Base-by-base conservation (phyloP, 768 basidiomycete genomes). In the Trametes villosa region DNA sequence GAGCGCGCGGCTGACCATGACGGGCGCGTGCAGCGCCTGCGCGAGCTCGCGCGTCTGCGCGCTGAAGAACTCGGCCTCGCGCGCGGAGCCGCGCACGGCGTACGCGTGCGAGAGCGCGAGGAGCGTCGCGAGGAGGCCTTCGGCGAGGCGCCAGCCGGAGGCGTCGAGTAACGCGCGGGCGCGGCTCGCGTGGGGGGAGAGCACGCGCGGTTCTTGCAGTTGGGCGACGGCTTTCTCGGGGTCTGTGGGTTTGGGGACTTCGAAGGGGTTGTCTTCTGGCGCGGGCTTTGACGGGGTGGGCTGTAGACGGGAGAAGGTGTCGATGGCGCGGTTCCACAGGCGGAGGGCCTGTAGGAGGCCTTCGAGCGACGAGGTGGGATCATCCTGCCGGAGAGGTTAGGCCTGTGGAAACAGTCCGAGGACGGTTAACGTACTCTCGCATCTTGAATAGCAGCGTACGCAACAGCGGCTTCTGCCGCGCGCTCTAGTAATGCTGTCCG, bases 51-150 rank as follows among this genome's bases (percentile, higher is more conserved):
- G 76, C 1, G 90, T 91, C 69, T 94, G 89, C 40, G 88, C 79
- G 0, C 88, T 80, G 70, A 94, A 96, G 67, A 90, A 95, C 61
- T 92, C 87, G 2, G 92, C 87, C 67, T 96, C 94, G 22, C 89
- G 84, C 3, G 87, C 83, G 6, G 94, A 93, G 0, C 96, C 96
- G 18, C 93, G 84, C 0, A 76, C 71, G 20, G 86, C 78, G 66
- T 94, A 92, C 0, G 83, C 79, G 9, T 85, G 80, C 0, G 83
- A 78, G 8, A 96, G 77, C 2, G 84, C 78, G 59, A 96, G 83
- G 3, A 91, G 75, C 0, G 87, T 85, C 0, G 77, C 75, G 5
- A 94, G 74, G 5, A 96, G 79, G 12, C 86, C 87, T 66, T 91
- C 86, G 3, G 88, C 83, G 12, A 94, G 77, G 1, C 87, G 81